Base-by-base conservation (phyloP, 202 grass and related monocot species). In the Panicum virgatum region DNA sequence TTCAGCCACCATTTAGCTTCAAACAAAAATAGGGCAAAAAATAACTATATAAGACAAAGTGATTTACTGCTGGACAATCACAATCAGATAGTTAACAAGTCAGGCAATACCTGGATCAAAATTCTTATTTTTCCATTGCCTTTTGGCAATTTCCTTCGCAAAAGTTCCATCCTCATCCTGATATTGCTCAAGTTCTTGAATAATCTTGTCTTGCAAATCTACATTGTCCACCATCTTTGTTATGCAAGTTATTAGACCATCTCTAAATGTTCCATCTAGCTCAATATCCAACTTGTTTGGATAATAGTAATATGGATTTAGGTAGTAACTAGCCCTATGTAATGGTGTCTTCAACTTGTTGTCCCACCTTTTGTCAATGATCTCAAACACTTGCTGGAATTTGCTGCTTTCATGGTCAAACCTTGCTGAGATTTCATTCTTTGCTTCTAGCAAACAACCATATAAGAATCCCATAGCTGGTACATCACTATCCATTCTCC, bases 381-480 rank as follows among this genome's bases (percentile, higher is more conserved):
- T 69, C 1, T 59, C 14, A 53, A 27, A 19, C 8, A 15, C 16
- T 66, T 68, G 29, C 8, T 68, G 64, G 9, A 32, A 37, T 2
- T 57, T 57, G 1, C 25, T 69, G 1, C 12, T 14, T 2, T 68
- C 60, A 47, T 50, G 34, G 16, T 54, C 62, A 80, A 80, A 81
- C 62, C 43, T 29, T 6, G 20, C 46, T 39, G 74, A 12, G 6
- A 42, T 79, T 34, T 66, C 27, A 52, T 62, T 38, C 18, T 56
- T 84, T 78, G 45, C 73, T 57, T 84, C 61, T 11, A 76, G 14
- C 9, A 58, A 20, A 59, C 38, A 34, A 3, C 82, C 82, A 54
- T 46, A 42, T 2, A 72, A 44, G 23, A 81, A 60, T 0, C 9
- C 50, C 22, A 85, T 60, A 12, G 65, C 30, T 71, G 12, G 50